Conservation (phyloP, 2,329 filamentous ascomycete species). For the Aspergillus sp. region DNA sequence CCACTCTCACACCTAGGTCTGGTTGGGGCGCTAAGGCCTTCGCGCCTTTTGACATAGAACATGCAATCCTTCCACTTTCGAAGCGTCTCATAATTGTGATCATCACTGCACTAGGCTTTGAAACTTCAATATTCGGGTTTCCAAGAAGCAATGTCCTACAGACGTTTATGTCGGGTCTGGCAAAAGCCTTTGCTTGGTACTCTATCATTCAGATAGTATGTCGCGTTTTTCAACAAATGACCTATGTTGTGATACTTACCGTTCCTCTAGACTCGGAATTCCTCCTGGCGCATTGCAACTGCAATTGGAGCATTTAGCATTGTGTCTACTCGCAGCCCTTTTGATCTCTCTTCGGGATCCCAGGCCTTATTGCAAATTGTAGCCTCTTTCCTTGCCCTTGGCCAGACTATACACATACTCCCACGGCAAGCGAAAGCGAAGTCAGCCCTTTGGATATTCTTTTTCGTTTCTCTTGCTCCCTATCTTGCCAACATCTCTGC, state of each 20-base stretch:
- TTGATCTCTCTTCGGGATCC: neutral
- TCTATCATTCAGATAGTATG: conserved; percentile 2
- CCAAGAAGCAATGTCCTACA: neutral
- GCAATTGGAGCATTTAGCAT: conserved; percentile 1
- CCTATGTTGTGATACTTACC: neutral
- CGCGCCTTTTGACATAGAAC: conserved; percentile 1
- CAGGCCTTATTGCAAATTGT: conserved; percentile 2
- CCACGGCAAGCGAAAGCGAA: conserved; percentile 1
- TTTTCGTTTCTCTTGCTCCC: conserved; percentile 1
- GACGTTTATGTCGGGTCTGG: neutral
- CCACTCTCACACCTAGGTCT: conserved; percentile 7
- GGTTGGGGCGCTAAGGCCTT: neutral
- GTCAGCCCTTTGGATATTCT: conserved; percentile 1
- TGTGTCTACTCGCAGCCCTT: conserved; percentile 2
- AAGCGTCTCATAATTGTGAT: conserved; percentile 1
- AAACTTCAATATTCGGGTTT: neutral
- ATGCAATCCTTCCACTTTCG: conserved; percentile 1
- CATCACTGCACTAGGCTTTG: neutral
- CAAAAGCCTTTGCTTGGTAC: conserved; percentile 5
- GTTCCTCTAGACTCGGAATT: conserved; percentile 1
- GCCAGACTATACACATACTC: conserved; percentile 4
- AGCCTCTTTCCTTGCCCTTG: conserved; percentile 2
- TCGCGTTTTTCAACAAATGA: neutral
- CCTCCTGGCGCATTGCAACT: conserved; percentile 3
- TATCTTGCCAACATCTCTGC: conserved; percentile 1